A percentile compares a stretch with the other conserved stretches of the same genome.
Evolutionary conservation across 495 filamentous ascomycete genomes (phyloP).

Genomic region (Penicillium pulvis): DNA sequence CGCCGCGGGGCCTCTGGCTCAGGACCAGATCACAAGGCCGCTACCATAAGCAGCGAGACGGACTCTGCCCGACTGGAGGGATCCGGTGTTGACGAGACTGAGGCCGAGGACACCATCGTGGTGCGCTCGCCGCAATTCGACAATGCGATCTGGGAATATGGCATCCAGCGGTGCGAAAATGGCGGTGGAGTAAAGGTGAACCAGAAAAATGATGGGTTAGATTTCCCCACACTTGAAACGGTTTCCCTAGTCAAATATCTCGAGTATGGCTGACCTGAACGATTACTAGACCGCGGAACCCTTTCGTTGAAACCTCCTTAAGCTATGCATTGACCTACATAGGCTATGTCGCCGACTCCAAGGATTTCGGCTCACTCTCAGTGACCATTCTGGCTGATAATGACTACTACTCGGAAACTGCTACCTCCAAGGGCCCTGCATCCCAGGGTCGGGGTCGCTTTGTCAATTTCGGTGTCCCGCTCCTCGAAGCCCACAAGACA

Average conservation of each 20-base stretch:
- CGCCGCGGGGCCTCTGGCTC: slow-evolving; percentile 28
- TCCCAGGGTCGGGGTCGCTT: slow-evolving; percentile 55
- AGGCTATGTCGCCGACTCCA: slow-evolving; percentile 52
- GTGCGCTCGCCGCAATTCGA: slow-evolving; percentile 91
- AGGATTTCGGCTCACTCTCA: slow-evolving; percentile 63
- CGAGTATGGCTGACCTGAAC: slow-evolving; percentile 3
- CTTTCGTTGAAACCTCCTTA: slow-evolving; percentile 88
- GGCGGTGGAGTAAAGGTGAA: slow-evolving; percentile 76
- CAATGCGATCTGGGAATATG: slow-evolving; percentile 84
- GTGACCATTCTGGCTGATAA: slow-evolving; percentile 92
- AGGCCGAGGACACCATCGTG: slow-evolving; percentile 59
- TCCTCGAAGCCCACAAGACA: slow-evolving; percentile 87
- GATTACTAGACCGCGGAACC: slow-evolving; percentile 56
- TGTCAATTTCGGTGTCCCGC: slow-evolving; percentile 72
- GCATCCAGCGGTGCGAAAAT: slow-evolving; percentile 64
- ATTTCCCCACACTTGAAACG: not conserved
- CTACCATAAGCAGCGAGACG: slow-evolving; percentile 10
- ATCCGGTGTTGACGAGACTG: slow-evolving; percentile 23
- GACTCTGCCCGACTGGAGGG: slow-evolving; percentile 5
- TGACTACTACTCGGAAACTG: slow-evolving; percentile 89
- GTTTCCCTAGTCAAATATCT: slow-evolving; percentile 2
- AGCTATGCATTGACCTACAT: slow-evolving; percentile 85
- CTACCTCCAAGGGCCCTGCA: slow-evolving; percentile 34
- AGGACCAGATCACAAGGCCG: slow-evolving; percentile 19
- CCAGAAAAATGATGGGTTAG: slow-evolving; percentile 73